Evolutionary conservation across 768 basidiomycete species (phyloP).

Genomic region (Collybia mongolica): DNA sequence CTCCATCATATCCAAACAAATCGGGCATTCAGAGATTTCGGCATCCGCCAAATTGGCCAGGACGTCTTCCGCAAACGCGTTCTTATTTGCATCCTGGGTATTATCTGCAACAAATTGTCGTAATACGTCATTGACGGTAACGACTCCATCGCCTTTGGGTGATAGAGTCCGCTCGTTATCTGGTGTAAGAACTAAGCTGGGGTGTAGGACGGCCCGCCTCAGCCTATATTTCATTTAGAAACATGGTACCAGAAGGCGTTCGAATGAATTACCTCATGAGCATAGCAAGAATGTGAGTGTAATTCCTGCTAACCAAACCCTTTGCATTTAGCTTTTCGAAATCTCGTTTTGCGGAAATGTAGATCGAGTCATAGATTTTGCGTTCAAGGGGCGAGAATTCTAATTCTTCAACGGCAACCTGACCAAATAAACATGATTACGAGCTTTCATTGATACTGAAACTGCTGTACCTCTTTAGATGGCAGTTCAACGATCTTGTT

Average conservation of each 20-base stretch:
- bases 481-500: slow-evolving; percentile 88
- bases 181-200: slow-evolving; percentile 69
- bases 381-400: slow-evolving; percentile 79
- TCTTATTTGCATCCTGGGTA: slow-evolving; percentile 27
- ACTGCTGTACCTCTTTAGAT: slow-evolving; percentile 63
- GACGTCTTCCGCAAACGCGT: slow-evolving; percentile 60
- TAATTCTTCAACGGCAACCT: slow-evolving; percentile 73
- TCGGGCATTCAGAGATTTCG: slow-evolving; percentile 65
- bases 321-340: slow-evolving; percentile 80
- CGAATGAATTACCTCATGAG: slow-evolving; percentile 74
- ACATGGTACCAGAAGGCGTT: background rate
- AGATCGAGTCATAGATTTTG: slow-evolving; percentile 88
- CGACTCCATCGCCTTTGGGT: slow-evolving; percentile 35
- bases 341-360: slow-evolving; percentile 70
- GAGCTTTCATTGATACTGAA: background rate
- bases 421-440: background rate
- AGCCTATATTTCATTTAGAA: slow-evolving; percentile 1
- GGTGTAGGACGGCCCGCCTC: slow-evolving; percentile 91
- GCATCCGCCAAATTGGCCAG: slow-evolving; percentile 61
- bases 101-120: slow-evolving; percentile 44
- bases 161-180: slow-evolving; percentile 39
- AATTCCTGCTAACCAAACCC: slow-evolving; percentile 77
- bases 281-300: slow-evolving; percentile 90
- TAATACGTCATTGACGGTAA: slow-evolving; percentile 63
- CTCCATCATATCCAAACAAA: slow-evolving; percentile 81